phyloP scores from a whole-genome alignment of 495 filamentous ascomycete species.

The Aspergillus baeticus region DNA sequence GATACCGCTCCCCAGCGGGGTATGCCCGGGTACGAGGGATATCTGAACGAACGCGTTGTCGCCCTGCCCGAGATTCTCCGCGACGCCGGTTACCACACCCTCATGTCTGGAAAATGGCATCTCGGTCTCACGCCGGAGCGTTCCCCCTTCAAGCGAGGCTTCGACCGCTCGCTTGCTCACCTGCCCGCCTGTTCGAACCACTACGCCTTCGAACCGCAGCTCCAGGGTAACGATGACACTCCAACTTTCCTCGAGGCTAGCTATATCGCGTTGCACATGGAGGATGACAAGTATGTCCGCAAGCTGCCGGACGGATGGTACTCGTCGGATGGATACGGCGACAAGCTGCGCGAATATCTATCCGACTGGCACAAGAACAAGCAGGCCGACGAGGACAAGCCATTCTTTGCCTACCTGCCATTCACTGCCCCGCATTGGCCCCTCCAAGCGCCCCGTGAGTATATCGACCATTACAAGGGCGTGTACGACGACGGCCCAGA shows the following conservation, averaged over 20 bases:
- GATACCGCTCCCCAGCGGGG: constrained; percentile 45
- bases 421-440: constrained; percentile 65
- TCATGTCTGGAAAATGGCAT: constrained; percentile 64
- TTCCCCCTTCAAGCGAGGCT: constrained; percentile 42
- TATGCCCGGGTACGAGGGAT: constrained; percentile 68
- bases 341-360: constrained; percentile 53
- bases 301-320: constrained; percentile 57
- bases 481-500: constrained; percentile 58
- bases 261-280: constrained; percentile 57
- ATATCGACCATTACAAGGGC: constrained; percentile 53
- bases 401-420: constrained; percentile 61
- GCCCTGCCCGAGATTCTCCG: constrained; percentile 60
- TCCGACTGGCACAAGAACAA: constrained; percentile 43
- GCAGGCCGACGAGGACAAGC: constrained; percentile 41
- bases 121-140: constrained; percentile 46
- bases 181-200: constrained; percentile 61
- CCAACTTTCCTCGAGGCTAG: constrained; percentile 52
- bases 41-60: constrained; percentile 61
- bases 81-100: constrained; percentile 61
- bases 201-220: constrained; percentile 59
- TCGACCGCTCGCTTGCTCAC: constrained; percentile 48
- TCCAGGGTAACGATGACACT: constrained; percentile 40
- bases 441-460: constrained; percentile 53
- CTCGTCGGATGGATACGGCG: constrained; percentile 52
- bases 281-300: constrained; percentile 55